Evolutionary conservation across 2,329 filamentous ascomycete species (phyloP).

Genomic region (Pestalotiopsis sp.): DNA sequence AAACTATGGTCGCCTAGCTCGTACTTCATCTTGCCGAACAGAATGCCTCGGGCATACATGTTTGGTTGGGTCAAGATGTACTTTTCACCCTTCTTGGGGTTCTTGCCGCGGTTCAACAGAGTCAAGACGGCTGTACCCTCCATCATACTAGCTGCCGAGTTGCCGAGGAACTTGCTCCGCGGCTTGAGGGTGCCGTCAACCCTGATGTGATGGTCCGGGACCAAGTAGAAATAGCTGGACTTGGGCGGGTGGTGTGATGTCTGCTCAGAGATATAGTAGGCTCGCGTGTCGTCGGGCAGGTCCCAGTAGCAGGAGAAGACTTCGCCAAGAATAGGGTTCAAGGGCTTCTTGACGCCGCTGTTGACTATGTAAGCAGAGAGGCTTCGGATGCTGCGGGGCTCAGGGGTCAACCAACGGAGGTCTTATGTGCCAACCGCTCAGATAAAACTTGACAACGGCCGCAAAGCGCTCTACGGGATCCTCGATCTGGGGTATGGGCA

Average conservation of each 20-base stretch:
- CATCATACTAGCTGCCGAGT: constrained; percentile 98
- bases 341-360: constrained; percentile 95
- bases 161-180: constrained; percentile 91
- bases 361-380: constrained; percentile 15
- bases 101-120: constrained; percentile 74
- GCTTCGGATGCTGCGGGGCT: neutral
- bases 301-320: constrained; percentile 97
- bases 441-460: constrained; percentile 95
- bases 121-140: constrained; percentile 89
- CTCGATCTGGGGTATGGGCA: constrained; percentile 83
- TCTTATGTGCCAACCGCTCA: constrained; percentile 98
- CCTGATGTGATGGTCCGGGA: constrained; percentile 87
- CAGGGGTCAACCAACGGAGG: constrained; percentile 69
- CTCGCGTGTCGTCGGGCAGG: constrained; percentile 77
- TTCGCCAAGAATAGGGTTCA: constrained; percentile 96
- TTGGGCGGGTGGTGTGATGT: constrained; percentile 98
- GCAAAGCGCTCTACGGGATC: constrained; percentile 90
- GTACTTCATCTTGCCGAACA: constrained; percentile 99
- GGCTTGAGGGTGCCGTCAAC: constrained; percentile 97
- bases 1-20: constrained; percentile 96
- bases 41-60: constrained; percentile 96
- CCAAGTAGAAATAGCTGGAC: constrained; percentile 99
- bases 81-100: constrained; percentile 71
- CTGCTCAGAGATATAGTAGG: constrained; percentile 96
- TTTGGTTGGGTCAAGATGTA: constrained; percentile 97